Evolutionary conservation across 2,329 filamentous ascomycete species (phyloP).

Genomic region (Trichoderma gracile): DNA sequence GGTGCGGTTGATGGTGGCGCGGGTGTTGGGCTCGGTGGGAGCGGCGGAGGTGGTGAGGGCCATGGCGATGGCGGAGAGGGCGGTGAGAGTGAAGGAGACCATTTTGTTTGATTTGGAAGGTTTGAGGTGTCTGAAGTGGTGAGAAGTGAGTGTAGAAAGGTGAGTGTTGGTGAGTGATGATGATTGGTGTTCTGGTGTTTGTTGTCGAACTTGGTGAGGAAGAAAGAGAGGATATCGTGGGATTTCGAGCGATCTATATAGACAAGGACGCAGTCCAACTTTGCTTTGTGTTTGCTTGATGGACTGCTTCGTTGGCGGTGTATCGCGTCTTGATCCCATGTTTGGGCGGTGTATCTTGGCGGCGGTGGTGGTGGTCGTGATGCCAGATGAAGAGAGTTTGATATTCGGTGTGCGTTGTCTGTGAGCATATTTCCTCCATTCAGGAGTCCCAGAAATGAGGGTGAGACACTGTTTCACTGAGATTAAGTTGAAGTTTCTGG

Average conservation of each 20-base stretch:
- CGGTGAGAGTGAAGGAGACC: slow-evolving; percentile 17
- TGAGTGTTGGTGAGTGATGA: background rate
- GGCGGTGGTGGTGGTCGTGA: background rate
- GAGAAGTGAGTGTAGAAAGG: too few relatives aligned
- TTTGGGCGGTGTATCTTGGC: slow-evolving; percentile 1
- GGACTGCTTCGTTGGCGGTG: background rate
- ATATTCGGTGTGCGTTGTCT: background rate
- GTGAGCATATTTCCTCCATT: background rate
- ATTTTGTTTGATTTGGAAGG: slow-evolving; percentile 5
- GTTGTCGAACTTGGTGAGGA: background rate
- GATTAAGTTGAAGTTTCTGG: background rate
- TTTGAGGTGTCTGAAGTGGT: too few relatives aligned
- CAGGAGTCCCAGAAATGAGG: background rate
- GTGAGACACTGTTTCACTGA: background rate
- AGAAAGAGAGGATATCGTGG: slow-evolving; percentile 7
- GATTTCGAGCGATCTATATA: slow-evolving; percentile 20
- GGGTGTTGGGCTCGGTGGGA: background rate
- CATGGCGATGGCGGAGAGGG: slow-evolving; percentile 12
- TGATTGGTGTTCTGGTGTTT: background rate
- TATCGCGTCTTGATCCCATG: slow-evolving; percentile 1
- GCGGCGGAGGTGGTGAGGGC: slow-evolving; percentile 21
- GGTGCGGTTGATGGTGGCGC: background rate
- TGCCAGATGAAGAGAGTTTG: background rate
- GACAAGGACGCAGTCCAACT: background rate
- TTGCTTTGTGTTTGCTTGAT: slow-evolving; percentile 1